Conservation (phyloP, 1,284 basidiomycete genomes). For the Puccinia novopanici region DNA sequence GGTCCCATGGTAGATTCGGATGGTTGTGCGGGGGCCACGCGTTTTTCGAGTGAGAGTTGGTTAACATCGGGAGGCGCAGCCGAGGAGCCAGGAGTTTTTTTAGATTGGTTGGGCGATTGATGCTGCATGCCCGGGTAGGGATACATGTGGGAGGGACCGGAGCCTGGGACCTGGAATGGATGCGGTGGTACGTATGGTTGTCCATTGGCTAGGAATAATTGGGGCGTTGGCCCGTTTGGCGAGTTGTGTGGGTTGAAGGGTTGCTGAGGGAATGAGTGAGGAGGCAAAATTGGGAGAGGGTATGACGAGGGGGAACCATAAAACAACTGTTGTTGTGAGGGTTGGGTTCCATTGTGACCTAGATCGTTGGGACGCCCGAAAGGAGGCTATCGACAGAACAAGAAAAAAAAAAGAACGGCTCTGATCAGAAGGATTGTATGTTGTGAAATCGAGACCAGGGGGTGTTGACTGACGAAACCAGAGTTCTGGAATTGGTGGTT, state of each 20-base stretch:
- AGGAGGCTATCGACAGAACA: conserved; percentile 11
- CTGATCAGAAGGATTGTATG: not conserved
- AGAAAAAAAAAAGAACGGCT: not conserved
- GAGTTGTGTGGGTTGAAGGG: conserved; percentile 34
- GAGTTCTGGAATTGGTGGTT: conserved; percentile 27
- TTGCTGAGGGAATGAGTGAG: conserved; percentile 30
- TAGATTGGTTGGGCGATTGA: conserved; percentile 15
- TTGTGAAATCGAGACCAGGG: no score
- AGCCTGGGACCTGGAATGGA: conserved; percentile 24
- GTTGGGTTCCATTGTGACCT: conserved; percentile 4
- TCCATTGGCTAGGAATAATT: conserved; percentile 49
- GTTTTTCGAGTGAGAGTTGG: not conserved
- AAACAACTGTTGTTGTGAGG: conserved; percentile 28
- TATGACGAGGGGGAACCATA: conserved; percentile 31
- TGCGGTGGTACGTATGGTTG: conserved; percentile 45
- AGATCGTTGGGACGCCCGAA: conserved; percentile 20
- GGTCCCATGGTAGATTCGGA: conserved; percentile 2
- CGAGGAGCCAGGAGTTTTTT: not conserved
- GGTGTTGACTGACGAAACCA: conserved; percentile 8
- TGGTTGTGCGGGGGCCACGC: not conserved
- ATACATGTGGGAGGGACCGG: conserved; percentile 30
- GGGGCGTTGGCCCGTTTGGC: conserved; percentile 38
- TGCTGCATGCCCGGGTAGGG: conserved; percentile 24
- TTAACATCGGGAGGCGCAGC: not conserved
- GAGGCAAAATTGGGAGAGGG: conserved; percentile 31